A percentile compares a stretch with the other conserved stretches of the same genome.
Conservation (phyloP, 2,329 filamentous ascomycete genomes). For the Gnomoniopsis sp. region DNA sequence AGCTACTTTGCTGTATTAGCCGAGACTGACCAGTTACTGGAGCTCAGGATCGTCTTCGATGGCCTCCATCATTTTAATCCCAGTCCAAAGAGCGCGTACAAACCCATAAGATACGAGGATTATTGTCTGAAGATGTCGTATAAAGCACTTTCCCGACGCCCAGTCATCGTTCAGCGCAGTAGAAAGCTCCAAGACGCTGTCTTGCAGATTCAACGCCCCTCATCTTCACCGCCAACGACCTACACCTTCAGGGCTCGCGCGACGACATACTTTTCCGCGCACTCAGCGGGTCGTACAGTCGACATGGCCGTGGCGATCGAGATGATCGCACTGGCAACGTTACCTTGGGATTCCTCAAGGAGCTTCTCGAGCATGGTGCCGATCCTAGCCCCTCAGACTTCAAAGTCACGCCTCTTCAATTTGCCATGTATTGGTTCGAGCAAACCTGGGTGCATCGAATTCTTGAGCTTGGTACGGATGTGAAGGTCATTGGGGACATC, state of each 20-base stretch:
- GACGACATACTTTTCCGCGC: background rate
- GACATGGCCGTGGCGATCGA: too few species aligned
- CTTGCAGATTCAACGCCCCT: background rate
- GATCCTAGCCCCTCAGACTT: background rate
- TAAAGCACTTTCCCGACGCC: background rate
- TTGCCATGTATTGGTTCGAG: slow-evolving; percentile 1
- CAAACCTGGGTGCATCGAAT: background rate
- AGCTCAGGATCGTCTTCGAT: slow-evolving; percentile 3
- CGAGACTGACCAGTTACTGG: background rate
- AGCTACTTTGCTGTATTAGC: background rate
- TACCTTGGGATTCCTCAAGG: background rate
- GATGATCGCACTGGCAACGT: background rate
- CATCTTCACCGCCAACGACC: background rate
- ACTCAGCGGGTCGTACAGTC: background rate
- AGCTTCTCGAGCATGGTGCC: slow-evolving; percentile 1
- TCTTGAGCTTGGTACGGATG: background rate
- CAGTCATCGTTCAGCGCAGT: background rate
- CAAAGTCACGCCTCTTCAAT: slow-evolving; percentile 3
- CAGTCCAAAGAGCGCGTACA: background rate
- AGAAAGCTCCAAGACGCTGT: background rate
- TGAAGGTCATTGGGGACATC: background rate
- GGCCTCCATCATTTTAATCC: background rate
- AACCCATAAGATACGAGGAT: background rate
- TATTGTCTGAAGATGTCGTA: slow-evolving; percentile 8
- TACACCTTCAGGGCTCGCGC: background rate